Conservation (phyloP, 495 filamentous ascomycete species). For the Glarea lozoyensis region DNA sequence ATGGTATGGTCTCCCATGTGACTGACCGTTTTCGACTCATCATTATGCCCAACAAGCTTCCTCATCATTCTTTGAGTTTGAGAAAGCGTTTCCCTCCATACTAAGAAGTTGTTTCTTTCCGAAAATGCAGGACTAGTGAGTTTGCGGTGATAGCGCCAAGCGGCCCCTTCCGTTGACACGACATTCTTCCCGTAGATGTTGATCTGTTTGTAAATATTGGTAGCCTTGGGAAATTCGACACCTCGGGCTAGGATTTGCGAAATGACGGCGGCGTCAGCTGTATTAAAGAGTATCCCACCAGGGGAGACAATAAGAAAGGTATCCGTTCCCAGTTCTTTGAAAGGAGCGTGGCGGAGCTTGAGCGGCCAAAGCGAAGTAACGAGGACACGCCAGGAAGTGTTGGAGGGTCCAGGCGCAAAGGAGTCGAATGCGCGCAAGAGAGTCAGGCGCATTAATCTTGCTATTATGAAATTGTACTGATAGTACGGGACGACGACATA, state of each 20-base stretch:
- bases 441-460: background rate
- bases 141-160: constrained; percentile 60
- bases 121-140: constrained; percentile 60
- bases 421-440: constrained; percentile 2
- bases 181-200: constrained; percentile 56
- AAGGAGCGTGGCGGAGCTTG: background rate
- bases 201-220: constrained; percentile 41
- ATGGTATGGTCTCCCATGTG: constrained; percentile 1
- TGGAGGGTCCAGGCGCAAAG: background rate
- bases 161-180: constrained; percentile 50
- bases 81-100: constrained; percentile 20
- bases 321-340: background rate
- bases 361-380: background rate
- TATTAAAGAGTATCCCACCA: constrained; percentile 21
- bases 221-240: constrained; percentile 59
- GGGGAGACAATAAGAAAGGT: constrained; percentile 11
- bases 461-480: background rate
- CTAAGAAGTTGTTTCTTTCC: constrained; percentile 59
- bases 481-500: background rate
- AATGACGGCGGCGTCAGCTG: constrained; percentile 48
- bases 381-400: background rate
- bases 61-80: constrained; percentile 2
- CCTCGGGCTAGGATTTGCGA: constrained; percentile 47
- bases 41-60: background rate
- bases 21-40: background rate